Evolutionary conservation across 306 rosid species (phyloP).

Genomic region (Macrotyloma uniflorum): DNA sequence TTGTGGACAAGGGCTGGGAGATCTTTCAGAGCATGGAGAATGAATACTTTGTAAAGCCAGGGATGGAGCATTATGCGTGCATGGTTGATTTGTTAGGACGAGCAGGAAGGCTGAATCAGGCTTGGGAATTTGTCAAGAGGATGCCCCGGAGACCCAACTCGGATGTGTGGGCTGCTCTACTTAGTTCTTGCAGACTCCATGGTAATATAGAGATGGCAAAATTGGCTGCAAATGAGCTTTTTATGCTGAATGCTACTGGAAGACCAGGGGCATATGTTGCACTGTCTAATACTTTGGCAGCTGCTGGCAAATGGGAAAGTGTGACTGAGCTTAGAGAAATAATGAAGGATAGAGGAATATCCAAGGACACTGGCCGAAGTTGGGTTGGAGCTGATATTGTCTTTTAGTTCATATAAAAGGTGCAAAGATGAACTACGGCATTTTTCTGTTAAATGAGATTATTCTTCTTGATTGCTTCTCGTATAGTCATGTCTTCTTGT

Average conservation of each 20-base stretch:
- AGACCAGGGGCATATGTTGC: slow-evolving; percentile 90
- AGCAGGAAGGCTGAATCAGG: slow-evolving; percentile 69
- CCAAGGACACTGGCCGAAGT: slow-evolving; percentile 72
- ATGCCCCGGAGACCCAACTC: slow-evolving; percentile 83
- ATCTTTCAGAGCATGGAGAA: slow-evolving; percentile 73
- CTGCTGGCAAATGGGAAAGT: slow-evolving; percentile 85
- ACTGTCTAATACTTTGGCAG: slow-evolving; percentile 85
- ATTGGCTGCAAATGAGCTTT: slow-evolving; percentile 71
- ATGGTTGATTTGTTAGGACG: slow-evolving; percentile 91
- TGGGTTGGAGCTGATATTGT: slow-evolving; percentile 66
- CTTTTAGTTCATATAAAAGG: slow-evolving; percentile 33
- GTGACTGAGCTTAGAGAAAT: slow-evolving; percentile 83
- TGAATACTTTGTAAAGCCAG: slow-evolving; percentile 64
- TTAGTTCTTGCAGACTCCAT: slow-evolving; percentile 82
- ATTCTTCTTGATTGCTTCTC: slow-evolving; percentile 10
- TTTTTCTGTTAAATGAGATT: slow-evolving; percentile 10
- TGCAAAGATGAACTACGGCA: background rate
- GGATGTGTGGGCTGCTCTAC: slow-evolving; percentile 90
- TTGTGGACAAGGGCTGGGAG: slow-evolving; percentile 69
- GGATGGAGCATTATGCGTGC: slow-evolving; percentile 94
- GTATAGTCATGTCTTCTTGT: background rate
- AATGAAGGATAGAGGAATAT: slow-evolving; percentile 74
- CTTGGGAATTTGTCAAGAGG: slow-evolving; percentile 71
- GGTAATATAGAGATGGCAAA: slow-evolving; percentile 77
- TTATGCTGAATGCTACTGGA: slow-evolving; percentile 61